These are phyloP conservation scores for Diospyros kaki DNA, from an alignment of 148 eudicot species.

Conservation along the genomic window DNA sequence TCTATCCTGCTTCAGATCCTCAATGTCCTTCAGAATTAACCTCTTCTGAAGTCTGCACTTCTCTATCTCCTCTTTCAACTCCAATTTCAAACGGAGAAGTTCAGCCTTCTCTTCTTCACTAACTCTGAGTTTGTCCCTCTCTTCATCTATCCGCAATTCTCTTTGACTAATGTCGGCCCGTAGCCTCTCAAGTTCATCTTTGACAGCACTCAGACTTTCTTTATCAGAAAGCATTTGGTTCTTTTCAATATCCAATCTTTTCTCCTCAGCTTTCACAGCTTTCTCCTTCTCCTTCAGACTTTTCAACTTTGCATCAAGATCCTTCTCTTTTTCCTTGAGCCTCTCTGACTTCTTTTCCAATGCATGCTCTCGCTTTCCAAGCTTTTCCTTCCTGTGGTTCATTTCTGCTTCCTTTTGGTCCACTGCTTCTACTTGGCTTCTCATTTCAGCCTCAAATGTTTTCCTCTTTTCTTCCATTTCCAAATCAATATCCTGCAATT, in stretches of 20 bases:
- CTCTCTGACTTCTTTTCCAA: conserved; percentile 67
- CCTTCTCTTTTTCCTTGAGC: conserved; percentile 72
- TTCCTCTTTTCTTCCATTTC: conserved; percentile 58
- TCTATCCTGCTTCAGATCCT: conserved; percentile 66
- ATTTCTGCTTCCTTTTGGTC: conserved; percentile 51
- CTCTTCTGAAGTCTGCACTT: conserved; percentile 53
- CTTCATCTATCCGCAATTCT: conserved; percentile 54
- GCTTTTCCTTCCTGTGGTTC: conserved; percentile 56
- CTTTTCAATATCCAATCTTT: conserved; percentile 45
- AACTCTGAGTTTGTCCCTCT: conserved; percentile 44
- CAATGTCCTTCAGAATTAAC: conserved; percentile 57
- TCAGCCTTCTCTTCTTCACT: conserved; percentile 54
- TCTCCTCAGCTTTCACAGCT: conserved; percentile 46
- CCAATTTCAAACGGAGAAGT: conserved; percentile 46
- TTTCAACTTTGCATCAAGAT: conserved; percentile 53
- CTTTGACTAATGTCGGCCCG: conserved; percentile 38
- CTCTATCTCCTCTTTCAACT: conserved; percentile 66
- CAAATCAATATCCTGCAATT: conserved; percentile 58
- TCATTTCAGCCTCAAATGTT: conserved; percentile 53
- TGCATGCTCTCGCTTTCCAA: conserved; percentile 56
- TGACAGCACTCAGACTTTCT: conserved; percentile 38
- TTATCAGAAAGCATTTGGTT: conserved; percentile 43
- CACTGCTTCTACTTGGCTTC: conserved; percentile 36
- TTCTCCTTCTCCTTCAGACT: conserved; percentile 60
- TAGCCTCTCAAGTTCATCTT: conserved; percentile 50